Percentiles rank a stretch among this genome's conserved stretches.
Conservation (phyloP, 352 stramenopile genomes). For the Phytopythium oedochilum region DNA sequence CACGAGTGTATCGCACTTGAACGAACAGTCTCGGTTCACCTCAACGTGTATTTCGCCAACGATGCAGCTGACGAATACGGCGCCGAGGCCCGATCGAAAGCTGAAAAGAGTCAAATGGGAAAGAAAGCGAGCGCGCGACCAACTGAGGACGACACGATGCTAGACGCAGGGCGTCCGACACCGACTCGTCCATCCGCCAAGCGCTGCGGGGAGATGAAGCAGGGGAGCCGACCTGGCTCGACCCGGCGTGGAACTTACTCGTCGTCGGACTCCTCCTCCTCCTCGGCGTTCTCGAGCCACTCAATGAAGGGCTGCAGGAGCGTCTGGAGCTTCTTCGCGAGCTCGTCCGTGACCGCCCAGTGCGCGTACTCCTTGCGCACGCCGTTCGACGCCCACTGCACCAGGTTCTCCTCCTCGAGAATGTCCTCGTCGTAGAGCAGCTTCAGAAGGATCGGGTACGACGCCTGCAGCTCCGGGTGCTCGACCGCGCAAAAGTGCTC, state of each 20-base stretch:
- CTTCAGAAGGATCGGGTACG: conserved; percentile 96
- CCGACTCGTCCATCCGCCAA: not conserved
- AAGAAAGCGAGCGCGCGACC: not conserved
- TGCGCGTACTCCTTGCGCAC: conserved; percentile 80
- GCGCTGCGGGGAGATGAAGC: not conserved
- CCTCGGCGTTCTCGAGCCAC: conserved; percentile 96
- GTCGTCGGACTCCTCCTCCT: conserved; percentile 84
- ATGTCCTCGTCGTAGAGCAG: conserved; percentile 96
- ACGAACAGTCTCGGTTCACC: not conserved
- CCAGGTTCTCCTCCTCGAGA: conserved; percentile 93
- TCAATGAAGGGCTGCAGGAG: conserved; percentile 94
- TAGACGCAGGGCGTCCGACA: not conserved
- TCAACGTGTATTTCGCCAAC: not conserved
- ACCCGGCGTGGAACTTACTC: too few relatives aligned
- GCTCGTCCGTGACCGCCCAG: conserved; percentile 87
- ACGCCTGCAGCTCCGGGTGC: conserved; percentile 61
- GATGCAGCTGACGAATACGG: too few relatives aligned
- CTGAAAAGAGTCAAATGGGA: not conserved
- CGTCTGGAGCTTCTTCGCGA: conserved; percentile 76
- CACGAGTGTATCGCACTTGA: too few relatives aligned
- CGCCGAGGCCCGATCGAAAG: not conserved
- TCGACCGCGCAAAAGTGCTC: conserved; percentile 91
- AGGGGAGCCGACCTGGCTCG: too few relatives aligned
- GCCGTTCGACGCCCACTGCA: conserved; percentile 86
- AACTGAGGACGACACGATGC: not conserved